Evolutionary conservation across 352 stramenopile genomes (phyloP).

Genomic region (Globisporangium okanoganense): DNA sequence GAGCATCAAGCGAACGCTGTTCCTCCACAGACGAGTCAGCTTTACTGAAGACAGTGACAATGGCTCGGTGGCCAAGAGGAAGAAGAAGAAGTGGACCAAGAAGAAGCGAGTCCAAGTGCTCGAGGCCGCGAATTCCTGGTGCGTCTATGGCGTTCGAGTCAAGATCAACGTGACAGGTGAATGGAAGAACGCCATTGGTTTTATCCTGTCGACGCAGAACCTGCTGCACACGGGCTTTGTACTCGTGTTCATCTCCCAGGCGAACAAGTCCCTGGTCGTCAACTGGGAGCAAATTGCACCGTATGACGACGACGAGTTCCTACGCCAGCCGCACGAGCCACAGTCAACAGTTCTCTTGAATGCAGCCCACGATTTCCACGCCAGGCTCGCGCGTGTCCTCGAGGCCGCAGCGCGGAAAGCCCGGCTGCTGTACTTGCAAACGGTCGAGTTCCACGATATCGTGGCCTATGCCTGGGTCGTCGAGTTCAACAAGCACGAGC

Average conservation of each 20-base stretch:
- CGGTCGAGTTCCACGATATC: slow-evolving; percentile 65
- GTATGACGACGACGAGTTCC: slow-evolving; percentile 37
- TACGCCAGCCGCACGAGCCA: slow-evolving; percentile 39
- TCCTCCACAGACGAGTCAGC: slow-evolving; percentile 29
- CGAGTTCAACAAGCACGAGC: slow-evolving; percentile 49
- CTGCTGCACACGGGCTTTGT: slow-evolving; percentile 53
- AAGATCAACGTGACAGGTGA: slow-evolving; percentile 38
- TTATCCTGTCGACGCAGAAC: slow-evolving; percentile 64
- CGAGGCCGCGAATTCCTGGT: slow-evolving; percentile 43
- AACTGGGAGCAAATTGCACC: slow-evolving; percentile 50
- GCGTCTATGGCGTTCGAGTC: slow-evolving; percentile 44
- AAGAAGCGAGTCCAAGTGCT: slow-evolving; percentile 26
- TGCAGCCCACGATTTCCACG: slow-evolving; percentile 32
- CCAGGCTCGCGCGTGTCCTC: slow-evolving; percentile 30
- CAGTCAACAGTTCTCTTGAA: slow-evolving; percentile 25
- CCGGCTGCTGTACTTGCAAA: slow-evolving; percentile 58
- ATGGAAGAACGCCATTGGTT: slow-evolving; percentile 42
- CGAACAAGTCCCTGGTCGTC: slow-evolving; percentile 53
- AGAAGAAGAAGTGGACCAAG: slow-evolving; percentile 49
- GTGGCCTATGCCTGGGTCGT: slow-evolving; percentile 64
- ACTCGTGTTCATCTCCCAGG: slow-evolving; percentile 50
- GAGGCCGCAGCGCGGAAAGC: slow-evolving; percentile 30
- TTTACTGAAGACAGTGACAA: slow-evolving; percentile 10
- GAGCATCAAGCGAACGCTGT: slow-evolving; percentile 41
- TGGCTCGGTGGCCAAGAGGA: slow-evolving; percentile 6